These are phyloP conservation scores for Pseudogymnoascus pannorum DNA, from an alignment of 2,329 filamentous ascomycete species.

Conservation along the genomic window DNA sequence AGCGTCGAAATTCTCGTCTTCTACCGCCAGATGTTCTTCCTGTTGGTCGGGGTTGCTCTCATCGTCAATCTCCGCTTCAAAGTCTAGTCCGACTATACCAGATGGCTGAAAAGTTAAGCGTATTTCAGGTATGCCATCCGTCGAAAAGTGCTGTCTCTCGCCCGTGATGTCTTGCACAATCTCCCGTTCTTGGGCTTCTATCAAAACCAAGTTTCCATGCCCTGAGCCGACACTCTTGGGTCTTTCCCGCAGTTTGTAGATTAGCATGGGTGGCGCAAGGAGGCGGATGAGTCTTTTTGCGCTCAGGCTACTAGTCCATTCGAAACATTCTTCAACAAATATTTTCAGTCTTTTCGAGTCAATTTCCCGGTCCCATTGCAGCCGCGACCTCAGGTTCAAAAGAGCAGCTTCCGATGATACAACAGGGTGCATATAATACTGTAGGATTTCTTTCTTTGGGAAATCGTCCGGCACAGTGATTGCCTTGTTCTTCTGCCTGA, in stretches of 20 bases:
- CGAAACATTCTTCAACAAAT: slow-evolving; percentile 74
- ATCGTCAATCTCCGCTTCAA: slow-evolving; percentile 60
- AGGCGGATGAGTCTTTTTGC: slow-evolving; percentile 79
- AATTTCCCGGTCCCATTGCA: slow-evolving; percentile 56
- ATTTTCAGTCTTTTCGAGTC: slow-evolving; percentile 61
- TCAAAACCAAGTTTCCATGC: slow-evolving; percentile 29
- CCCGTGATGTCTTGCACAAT: slow-evolving; percentile 62
- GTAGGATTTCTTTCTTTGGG: slow-evolving; percentile 68
- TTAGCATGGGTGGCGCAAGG: slow-evolving; percentile 68
- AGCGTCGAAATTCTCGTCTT: slow-evolving; percentile 38
- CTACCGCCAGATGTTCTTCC: slow-evolving; percentile 45
- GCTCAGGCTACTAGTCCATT: slow-evolving; percentile 72
- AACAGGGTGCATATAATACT: slow-evolving; percentile 82
- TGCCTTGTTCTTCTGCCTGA: slow-evolving; percentile 66
- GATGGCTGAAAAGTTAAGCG: slow-evolving; percentile 71
- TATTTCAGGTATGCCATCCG: slow-evolving; percentile 69
- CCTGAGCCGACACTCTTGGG: slow-evolving; percentile 33
- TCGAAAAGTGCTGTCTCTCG: slow-evolving; percentile 62
- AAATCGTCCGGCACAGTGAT: slow-evolving; percentile 73
- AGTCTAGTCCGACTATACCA: slow-evolving; percentile 68
- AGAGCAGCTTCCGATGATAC: slow-evolving; percentile 60
- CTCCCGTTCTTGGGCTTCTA: slow-evolving; percentile 40
- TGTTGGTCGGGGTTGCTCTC: slow-evolving; percentile 33
- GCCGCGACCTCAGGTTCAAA: slow-evolving; percentile 42
- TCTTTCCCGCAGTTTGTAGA: slow-evolving; percentile 45